Evolutionary conservation across 768 basidiomycete species (phyloP), one percentile per base, ranked within the genome.

Genomic region (Lactarius trivialis): DNA sequence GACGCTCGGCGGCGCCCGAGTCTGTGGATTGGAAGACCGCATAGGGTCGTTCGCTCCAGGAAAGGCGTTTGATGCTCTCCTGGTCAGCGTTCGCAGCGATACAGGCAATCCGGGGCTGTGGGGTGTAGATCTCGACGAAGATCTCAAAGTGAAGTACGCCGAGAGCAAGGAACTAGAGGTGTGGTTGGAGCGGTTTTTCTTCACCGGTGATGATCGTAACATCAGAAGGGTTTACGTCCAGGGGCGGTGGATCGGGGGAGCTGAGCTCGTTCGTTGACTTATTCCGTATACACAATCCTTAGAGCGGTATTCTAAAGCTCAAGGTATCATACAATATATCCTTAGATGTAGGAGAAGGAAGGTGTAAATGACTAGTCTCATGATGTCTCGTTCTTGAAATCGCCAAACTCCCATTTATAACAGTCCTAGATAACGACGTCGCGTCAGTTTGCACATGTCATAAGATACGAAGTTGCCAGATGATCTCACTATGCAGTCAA

Each of bases 51-150:
- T 98, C 65, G 77, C 76, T 15, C 76, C 78, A 3, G 93, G 92
- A 2, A 96, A 93, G 75, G 85, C 84, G 65, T 98, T 98, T 70
- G 96, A 98, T 70, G 96, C 96, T 0, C 75, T 98, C 8, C 65
- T 91, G 4, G 84, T 96, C 26, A 82, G 77, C 69, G 76, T 89
- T 8, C 74, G 78, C 34, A 71, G 73, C 49, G 81, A 79, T 41
- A 71, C 78, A 33, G 82, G 79, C 1, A 86, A 85, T 58, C 82
- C 82, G 3, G 79, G 76, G 7, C 64, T 89, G 28, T 87, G 84
- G 85, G 76, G 76, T 37, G 73, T 73, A 14, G 76, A 75, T n/a
- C 70, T 68, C 28, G 76, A 75, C 51, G 51, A 60, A n/a, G 69
- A 68, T 55, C 61, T 69, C 28, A 61, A 70, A 7, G 61, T 58